Conservation (phyloP, 352 stramenopile genomes). For the Pythium apleroticum region DNA sequence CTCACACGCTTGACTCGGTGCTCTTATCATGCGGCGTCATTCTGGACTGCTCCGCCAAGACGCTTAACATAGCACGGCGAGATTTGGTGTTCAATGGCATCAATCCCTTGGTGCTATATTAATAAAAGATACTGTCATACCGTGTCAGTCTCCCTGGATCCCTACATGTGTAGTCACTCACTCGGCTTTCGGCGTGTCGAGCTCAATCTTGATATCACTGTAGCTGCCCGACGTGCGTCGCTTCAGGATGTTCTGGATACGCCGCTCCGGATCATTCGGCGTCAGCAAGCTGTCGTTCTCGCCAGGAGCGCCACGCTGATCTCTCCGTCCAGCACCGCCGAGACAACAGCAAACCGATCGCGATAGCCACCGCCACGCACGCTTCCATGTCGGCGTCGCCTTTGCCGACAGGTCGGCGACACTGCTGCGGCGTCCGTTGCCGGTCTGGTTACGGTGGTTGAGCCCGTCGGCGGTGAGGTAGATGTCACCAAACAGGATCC, state of each 20-base stretch:
- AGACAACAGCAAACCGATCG: slow-evolving; percentile 8
- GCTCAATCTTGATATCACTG: slow-evolving; percentile 69
- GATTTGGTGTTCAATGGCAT: slow-evolving; percentile 1
- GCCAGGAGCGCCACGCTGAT: slow-evolving; percentile 17
- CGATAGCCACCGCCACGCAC: slow-evolving; percentile 27
- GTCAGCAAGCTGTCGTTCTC: slow-evolving; percentile 28
- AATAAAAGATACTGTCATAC: slow-evolving; percentile 18
- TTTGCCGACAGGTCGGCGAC: slow-evolving; percentile 37
- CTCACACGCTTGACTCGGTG: not conserved
- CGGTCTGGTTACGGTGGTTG: slow-evolving; percentile 53
- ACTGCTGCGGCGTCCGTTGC: slow-evolving; percentile 45
- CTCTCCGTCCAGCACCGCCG: slow-evolving; percentile 25
- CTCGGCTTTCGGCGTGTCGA: slow-evolving; percentile 61
- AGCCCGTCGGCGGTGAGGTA: slow-evolving; percentile 64
- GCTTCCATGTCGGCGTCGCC: slow-evolving; percentile 20
- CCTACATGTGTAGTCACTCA: slow-evolving; percentile 4
- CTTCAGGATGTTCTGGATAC: slow-evolving; percentile 65
- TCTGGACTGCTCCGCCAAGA: not conserved
- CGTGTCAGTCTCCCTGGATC: not conserved
- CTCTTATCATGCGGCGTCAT: not conserved
- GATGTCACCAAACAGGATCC: slow-evolving; percentile 82
- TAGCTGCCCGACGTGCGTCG: slow-evolving; percentile 80
- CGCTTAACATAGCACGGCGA: slow-evolving; percentile 11
- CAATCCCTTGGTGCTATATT: slow-evolving; percentile 24
- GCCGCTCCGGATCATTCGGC: slow-evolving; percentile 63